These are phyloP conservation scores for Coccomyxa subellipsoidea DNA, from an alignment of 163 green algal species.

Conservation along the genomic window DNA sequence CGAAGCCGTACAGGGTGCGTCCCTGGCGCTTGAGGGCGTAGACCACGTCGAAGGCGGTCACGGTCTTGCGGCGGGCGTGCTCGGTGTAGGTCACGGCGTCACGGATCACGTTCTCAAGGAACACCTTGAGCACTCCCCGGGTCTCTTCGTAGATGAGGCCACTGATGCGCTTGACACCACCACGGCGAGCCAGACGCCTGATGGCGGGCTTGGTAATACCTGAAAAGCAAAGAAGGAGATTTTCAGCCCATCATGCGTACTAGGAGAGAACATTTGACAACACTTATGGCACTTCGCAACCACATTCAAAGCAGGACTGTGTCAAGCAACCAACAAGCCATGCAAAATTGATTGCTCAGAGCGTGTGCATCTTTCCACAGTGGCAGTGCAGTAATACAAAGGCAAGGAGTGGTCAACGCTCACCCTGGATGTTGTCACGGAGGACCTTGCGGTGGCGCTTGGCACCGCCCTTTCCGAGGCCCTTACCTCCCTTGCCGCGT, in stretches of 20 bases:
- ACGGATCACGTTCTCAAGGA: conserved; percentile 95
- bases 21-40: conserved; percentile 97
- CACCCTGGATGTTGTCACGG: conserved; percentile 89
- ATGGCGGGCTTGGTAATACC: conserved; percentile 93
- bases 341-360: no score
- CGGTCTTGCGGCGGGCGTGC: conserved; percentile 91
- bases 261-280: no score
- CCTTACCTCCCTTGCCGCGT: conserved; percentile 91
- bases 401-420: no score
- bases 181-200: conserved; percentile 77
- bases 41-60: conserved; percentile 86
- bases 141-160: conserved; percentile 99
- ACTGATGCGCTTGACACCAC: conserved; percentile 89
- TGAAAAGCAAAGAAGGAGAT: no score
- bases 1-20: conserved; percentile 92
- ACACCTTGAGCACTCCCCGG: conserved; percentile 85
- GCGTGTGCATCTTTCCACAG: no score
- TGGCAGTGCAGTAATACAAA: no score
- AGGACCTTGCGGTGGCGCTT: conserved; percentile 95
- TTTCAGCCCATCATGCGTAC: no score
- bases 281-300: no score
- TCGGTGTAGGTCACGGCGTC: conserved; percentile 96
- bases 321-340: no score
- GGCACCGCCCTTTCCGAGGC: conserved; percentile 89
- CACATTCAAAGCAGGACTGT: no score